These are phyloP conservation scores for Carnegiea gigantea DNA, from an alignment of 179 eudicot genomes.

Conservation along the genomic window DNA sequence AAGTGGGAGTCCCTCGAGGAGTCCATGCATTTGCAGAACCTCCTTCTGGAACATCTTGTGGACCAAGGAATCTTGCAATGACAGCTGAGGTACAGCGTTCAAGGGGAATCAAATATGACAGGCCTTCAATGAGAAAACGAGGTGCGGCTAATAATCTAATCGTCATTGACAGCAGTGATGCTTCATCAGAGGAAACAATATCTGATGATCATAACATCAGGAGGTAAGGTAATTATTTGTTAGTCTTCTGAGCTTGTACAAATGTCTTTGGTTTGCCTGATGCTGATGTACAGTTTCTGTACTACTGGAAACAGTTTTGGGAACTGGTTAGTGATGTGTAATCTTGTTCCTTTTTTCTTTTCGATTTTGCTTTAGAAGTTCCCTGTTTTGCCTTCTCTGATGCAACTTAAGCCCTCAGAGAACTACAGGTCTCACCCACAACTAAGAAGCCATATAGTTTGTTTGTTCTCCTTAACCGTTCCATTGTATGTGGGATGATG, in stretches of 20 bases:
- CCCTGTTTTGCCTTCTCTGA: neutral
- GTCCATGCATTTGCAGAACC: constrained; percentile 33
- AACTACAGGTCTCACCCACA: too few relatives aligned
- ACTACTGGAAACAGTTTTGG: constrained; percentile 21
- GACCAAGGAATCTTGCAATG: constrained; percentile 12
- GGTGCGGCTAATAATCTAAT: constrained; percentile 28
- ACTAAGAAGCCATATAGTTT: too few relatives aligned
- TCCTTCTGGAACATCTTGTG: constrained; percentile 13
- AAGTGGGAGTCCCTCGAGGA: constrained; percentile 20
- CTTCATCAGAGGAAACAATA: constrained; percentile 70
- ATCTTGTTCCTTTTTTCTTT: neutral
- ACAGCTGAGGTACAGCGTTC: constrained; percentile 15
- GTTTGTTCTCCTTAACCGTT: too few relatives aligned
- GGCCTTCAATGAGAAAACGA: constrained; percentile 17
- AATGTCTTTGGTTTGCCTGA: constrained; percentile 15
- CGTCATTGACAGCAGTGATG: constrained; percentile 61
- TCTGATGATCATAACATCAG: constrained; percentile 49
- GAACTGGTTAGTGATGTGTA: constrained; percentile 10
- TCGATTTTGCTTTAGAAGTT: neutral
- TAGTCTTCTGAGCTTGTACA: constrained; percentile 24
- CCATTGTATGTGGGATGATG: too few relatives aligned
- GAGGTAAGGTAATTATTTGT: constrained; percentile 18
- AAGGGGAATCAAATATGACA: neutral
- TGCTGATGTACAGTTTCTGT: constrained; percentile 26
- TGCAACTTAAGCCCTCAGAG: too few relatives aligned